These are phyloP conservation scores for Margaritispora aquatica DNA, from an alignment of 495 filamentous ascomycete genomes.

Conservation along the genomic window DNA sequence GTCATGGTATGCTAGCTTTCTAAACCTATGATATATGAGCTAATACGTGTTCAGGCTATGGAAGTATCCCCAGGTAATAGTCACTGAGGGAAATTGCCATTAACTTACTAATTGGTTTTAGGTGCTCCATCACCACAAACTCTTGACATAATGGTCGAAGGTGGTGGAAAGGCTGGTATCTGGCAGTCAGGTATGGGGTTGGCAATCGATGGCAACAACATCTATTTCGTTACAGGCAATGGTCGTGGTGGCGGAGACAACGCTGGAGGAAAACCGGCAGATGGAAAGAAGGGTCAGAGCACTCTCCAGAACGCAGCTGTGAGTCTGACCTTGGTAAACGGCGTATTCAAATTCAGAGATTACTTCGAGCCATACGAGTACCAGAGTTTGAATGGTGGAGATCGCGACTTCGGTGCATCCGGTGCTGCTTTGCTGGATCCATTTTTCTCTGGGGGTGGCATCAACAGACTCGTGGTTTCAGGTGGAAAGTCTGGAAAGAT, in stretches of 20 bases:
- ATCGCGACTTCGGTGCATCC: conserved; percentile 34
- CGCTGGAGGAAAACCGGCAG: conserved; percentile 29
- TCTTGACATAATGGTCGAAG: conserved; percentile 16
- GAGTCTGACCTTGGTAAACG: conserved; percentile 27
- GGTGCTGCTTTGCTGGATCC: conserved; percentile 33
- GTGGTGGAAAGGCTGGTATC: conserved; percentile 35
- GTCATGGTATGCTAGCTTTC: conserved; percentile 2
- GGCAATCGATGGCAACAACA: conserved; percentile 28
- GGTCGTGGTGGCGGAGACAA: conserved; percentile 27
- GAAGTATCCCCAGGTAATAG: background rate
- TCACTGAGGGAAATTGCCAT: background rate
- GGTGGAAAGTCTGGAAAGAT: conserved; percentile 38
- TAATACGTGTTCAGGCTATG: background rate
- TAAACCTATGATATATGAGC: background rate
- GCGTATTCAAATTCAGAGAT: conserved; percentile 29
- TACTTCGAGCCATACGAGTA: conserved; percentile 39
- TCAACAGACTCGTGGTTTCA: conserved; percentile 33
- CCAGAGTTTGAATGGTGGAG: conserved; percentile 30
- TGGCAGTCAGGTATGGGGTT: conserved; percentile 37
- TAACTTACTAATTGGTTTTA: background rate
- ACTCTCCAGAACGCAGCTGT: conserved; percentile 34
- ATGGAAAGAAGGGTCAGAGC: conserved; percentile 26
- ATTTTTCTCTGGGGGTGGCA: conserved; percentile 30
- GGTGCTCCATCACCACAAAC: conserved; percentile 23
- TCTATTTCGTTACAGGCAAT: conserved; percentile 38